Base-by-base conservation (phyloP, 2,329 filamentous ascomycete genomes). In the Fusarium xyrophilum region DNA sequence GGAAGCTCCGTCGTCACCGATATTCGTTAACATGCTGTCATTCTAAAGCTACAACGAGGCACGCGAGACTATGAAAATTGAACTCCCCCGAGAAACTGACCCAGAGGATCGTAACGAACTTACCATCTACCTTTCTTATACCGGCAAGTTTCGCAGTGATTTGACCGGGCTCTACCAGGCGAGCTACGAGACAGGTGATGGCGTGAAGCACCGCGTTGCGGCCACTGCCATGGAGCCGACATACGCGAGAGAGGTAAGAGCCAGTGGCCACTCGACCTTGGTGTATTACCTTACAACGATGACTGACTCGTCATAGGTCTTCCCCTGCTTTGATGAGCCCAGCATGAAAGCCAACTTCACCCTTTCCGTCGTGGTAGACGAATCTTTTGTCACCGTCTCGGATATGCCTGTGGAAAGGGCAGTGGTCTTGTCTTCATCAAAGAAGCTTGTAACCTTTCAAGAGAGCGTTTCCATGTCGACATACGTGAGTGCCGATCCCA, bases 81-180 rank as follows among this genome's bases (percentile, higher is more conserved):
- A 6, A 46, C 10, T 30, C 4, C 14, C 10, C 10, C 1, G 9
- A 4, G 3, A 30, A 1, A 15, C 8, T 1, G 2, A 14, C 10
- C 27, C 27, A 12, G 6, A 0, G 6, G 7, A 12, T 2, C 4
- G 3, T 2, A 11, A 21, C 0, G 2, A 46, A 17, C 1, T 30
- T 6, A 30, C 30, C 0, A 0, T 21, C n/a, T n/a, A n/a, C n/a
- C 10, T 46, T 13, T 9, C 5, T 6, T 30, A 17, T 2, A 46
- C 25, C 2, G 27, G 43, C 7, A 21, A 17, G 2, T 30, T 46
- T 21, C 13, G 10, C 13, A 3, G 3, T 5, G 43, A 30, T 30
- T 30, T 3, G n/a, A 21, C 10, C 12, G 43, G 27, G 7, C 43
- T 30, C 14, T 17, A 46, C 14, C 43, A 30, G 14, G 27, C 43